Evolutionary conservation across 768 basidiomycete species (phyloP).

Genomic region (Strobilomyces echinocephalus): DNA sequence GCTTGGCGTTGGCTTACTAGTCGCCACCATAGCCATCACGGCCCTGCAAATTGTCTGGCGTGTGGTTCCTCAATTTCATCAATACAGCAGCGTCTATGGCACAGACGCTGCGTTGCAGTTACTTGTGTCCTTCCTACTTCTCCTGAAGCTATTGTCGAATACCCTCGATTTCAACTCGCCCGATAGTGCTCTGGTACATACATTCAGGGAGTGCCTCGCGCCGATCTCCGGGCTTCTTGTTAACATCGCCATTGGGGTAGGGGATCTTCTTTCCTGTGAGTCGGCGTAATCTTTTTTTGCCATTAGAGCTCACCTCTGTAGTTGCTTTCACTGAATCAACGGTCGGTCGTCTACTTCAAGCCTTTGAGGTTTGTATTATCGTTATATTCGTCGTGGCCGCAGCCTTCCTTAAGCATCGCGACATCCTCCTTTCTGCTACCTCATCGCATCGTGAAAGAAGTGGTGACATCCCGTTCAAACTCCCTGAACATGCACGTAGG

Average conservation of each 20-base stretch:
- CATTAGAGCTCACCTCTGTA: conserved; percentile 25
- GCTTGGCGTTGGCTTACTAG: conserved; percentile 49
- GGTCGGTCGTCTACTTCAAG: conserved; percentile 63
- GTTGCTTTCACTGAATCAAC: conserved; percentile 66
- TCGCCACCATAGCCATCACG: conserved; percentile 42
- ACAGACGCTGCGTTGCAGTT: conserved; percentile 56
- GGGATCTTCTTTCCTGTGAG: conserved; percentile 56
- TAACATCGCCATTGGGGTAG: conserved; percentile 49
- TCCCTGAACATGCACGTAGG: conserved; percentile 25
- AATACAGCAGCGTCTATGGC: conserved; percentile 48
- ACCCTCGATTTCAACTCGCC: conserved; percentile 39
- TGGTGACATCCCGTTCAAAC: conserved; percentile 6
- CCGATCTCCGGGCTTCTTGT: conserved; percentile 51
- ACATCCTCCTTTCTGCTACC: background rate
- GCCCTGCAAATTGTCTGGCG: conserved; percentile 65
- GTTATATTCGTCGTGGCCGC: conserved; percentile 53
- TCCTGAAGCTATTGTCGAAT: conserved; percentile 61
- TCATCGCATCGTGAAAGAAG: background rate
- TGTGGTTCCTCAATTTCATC: conserved; percentile 34
- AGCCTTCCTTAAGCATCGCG: conserved; percentile 31
- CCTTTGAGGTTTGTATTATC: conserved; percentile 57
- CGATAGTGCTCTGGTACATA: conserved; percentile 36
- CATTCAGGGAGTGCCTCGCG: conserved; percentile 43
- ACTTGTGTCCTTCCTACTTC: conserved; percentile 51
- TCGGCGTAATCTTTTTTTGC: conserved; percentile 11